phyloP scores from a whole-genome alignment of 805 yeast genomes.

The Zygoascus biomembranicola region DNA sequence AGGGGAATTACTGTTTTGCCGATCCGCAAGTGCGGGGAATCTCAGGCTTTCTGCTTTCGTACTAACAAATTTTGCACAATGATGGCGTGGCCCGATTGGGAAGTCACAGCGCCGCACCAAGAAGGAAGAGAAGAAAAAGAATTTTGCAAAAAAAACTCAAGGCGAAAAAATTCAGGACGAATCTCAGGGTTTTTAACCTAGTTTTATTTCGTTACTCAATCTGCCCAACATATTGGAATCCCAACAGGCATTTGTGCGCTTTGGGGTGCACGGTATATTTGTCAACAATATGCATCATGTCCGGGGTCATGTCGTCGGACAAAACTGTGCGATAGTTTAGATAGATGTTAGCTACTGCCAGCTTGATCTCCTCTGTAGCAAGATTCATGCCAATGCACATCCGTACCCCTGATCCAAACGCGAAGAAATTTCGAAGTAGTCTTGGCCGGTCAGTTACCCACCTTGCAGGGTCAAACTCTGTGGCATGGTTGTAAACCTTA shows the following conservation, averaged over 20 bases:
- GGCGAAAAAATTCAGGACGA: no score
- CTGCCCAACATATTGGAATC: not conserved
- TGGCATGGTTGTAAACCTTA: conserved; percentile 43
- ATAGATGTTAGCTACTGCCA: conserved; percentile 45
- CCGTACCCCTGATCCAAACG: conserved; percentile 65
- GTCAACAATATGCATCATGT: conserved; percentile 50
- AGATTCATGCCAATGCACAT: conserved; percentile 70
- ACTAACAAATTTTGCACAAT: not conserved
- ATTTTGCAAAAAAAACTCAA: no score
- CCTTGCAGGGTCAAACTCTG: conserved; percentile 48
- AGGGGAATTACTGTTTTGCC: not conserved
- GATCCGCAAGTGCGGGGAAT: not conserved
- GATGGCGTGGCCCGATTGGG: not conserved
- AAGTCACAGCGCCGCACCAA: not conserved
- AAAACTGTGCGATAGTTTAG: conserved; percentile 11
- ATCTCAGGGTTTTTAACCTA: not conserved
- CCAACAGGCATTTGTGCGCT: conserved; percentile 46
- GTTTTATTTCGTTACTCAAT: not conserved
- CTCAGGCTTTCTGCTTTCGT: no score
- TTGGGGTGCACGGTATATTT: conserved; percentile 46
- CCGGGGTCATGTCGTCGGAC: conserved; percentile 27
- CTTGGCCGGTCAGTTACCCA: conserved; percentile 39
- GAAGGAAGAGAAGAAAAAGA: no score
- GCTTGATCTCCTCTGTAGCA: conserved; percentile 58
- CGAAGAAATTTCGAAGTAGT: conserved; percentile 51